Percentiles rank a stretch among this genome's conserved stretches.
phyloP scores from a whole-genome alignment of 306 rosid genomes.

The Cucumis hystrix region DNA sequence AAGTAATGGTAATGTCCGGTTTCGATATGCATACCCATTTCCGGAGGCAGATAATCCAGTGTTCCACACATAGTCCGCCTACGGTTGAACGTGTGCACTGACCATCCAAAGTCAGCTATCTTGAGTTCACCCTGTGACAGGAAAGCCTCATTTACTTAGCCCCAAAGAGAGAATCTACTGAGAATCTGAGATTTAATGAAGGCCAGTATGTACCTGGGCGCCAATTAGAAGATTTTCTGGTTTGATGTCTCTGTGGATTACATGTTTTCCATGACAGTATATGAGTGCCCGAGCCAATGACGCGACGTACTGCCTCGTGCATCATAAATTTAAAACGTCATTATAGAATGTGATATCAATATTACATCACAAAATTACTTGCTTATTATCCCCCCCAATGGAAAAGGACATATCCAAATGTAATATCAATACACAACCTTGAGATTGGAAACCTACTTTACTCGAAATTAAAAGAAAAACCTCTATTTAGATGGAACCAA shows the following conservation, averaged over 20 bases:
- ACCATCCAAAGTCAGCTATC: slow-evolving; percentile 99
- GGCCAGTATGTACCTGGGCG: slow-evolving; percentile 62
- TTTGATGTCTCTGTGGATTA: slow-evolving; percentile 92
- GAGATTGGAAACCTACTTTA: neutral
- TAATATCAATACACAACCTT: neutral
- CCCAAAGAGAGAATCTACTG: slow-evolving; percentile 4
- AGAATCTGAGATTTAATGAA: slow-evolving; percentile 5
- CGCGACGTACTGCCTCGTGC: slow-evolving; percentile 65
- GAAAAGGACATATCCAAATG: neutral
- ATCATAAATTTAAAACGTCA: neutral
- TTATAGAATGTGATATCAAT: neutral
- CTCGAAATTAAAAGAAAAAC: too few relatives aligned
- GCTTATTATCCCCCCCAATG: neutral
- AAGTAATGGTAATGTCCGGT: neutral
- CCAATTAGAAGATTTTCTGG: slow-evolving; percentile 96
- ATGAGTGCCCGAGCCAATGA: slow-evolving; percentile 95
- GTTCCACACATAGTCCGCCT: slow-evolving; percentile 99
- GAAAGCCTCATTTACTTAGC: slow-evolving; percentile 8
- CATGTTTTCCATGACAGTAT: slow-evolving; percentile 99
- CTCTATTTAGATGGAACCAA: neutral
- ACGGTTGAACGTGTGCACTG: slow-evolving; percentile 97
- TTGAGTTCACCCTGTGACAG: slow-evolving; percentile 77
- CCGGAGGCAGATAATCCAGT: slow-evolving; percentile 95
- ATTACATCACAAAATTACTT: neutral
- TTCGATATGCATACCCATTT: slow-evolving; percentile 56